Base-by-base conservation (phyloP, 2,329 filamentous ascomycete genomes). In the Grosmannia serpens region DNA sequence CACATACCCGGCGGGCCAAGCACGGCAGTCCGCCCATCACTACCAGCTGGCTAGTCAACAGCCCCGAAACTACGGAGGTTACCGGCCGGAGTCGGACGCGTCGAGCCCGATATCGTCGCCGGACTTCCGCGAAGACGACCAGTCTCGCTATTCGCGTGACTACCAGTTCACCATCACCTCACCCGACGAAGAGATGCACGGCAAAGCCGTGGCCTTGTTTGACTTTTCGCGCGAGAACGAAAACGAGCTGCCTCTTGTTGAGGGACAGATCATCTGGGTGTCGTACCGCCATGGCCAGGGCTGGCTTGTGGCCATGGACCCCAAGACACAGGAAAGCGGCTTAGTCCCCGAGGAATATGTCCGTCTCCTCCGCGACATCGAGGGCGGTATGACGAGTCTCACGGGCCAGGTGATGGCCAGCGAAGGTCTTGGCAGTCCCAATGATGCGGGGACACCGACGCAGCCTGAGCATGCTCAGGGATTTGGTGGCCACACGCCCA, bases 341-440 rank as follows among this genome's bases (percentile, higher is more conserved):
- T 79, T 99, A 41, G 94, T 99, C 1, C 94, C 94, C 0, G 94
- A 99, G 72, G 91, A 95, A 71, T 99, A 97, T 69, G 94, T 99
- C 49, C 85, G 94, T 20, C 77, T 99, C 52, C 79, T 99, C 61
- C 85, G 91, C 53, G 91, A 97, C 67, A 96, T 97, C 58, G 91
- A 96, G 70, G 91, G 91, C 24, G 92, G 91, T 38, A 84, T 91
- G 76, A 87, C 81, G 61, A 88, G 87, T 67, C 70, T 91, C 62
- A 84, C 82, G 29, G 85, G 82, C 29, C 80, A 85, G 57, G 67
- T 56, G 50, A 57, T 58, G 33, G n/a, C 57, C 2, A 55, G 70
- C 26, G 83, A 83, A 54, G 77, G 73, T 50, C 75, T 74, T 62
- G 75, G 71, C 60, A 76, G 72, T 62, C 81, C 79, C 57, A 80